Conservation (phyloP, 163 green algal species). For the Chlorella variabilis region DNA sequence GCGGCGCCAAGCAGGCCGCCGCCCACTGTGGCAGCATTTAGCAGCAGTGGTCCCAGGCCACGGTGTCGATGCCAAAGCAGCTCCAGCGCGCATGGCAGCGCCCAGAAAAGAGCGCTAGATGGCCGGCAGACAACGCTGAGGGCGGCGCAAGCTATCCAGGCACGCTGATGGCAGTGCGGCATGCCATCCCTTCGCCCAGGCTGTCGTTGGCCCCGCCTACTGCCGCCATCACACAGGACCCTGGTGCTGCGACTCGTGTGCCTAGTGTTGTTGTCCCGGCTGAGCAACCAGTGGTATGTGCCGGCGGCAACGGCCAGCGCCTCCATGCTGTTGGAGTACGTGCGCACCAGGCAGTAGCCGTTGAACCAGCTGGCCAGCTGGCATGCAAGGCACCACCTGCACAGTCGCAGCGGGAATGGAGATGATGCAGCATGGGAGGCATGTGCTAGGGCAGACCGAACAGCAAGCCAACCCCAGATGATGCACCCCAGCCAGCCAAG, state of each 20-base stretch:
- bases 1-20: not conserved
- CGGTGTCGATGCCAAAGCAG: not conserved
- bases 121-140: conserved; percentile 48
- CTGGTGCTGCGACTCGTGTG: not conserved
- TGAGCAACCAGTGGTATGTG: conserved; percentile 54
- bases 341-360: conserved; percentile 66
- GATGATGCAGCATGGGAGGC: conserved; percentile 25
- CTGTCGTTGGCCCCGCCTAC: not conserved
- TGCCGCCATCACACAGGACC: not conserved
- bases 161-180: conserved; percentile 15
- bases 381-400: conserved; percentile 59
- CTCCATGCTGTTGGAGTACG: conserved; percentile 73
- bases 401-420: no score
- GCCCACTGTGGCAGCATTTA: not conserved
- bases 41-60: not conserved
- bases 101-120: conserved; percentile 52
- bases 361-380: conserved; percentile 76
- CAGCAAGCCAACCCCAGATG: no score
- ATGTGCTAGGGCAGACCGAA: no score
- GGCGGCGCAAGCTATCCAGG: conserved; percentile 46
- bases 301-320: conserved; percentile 46
- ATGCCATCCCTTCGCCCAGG: no score
- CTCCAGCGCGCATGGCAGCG: not conserved
- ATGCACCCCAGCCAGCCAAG: no score
- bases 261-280: not conserved